Percentiles rank a stretch among this genome's conserved stretches.
phyloP scores from a whole-genome alignment of 1,139 yeast genomes.

The Debaryomyces robertsiae region DNA sequence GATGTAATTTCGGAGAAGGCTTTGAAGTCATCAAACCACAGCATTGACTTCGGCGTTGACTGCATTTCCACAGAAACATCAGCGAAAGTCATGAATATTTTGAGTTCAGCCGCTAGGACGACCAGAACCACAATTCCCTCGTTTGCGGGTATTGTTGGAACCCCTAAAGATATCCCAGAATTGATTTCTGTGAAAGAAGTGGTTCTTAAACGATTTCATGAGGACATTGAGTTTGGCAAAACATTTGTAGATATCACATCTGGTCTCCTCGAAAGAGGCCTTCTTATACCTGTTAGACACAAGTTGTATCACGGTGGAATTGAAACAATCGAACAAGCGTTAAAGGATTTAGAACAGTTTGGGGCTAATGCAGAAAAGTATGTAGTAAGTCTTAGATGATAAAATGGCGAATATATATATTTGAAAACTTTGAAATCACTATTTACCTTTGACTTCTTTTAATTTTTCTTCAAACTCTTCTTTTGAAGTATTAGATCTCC shows the following conservation, averaged over 20 bases:
- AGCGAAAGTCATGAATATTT: conserved; percentile 27
- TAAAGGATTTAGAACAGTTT: conserved; percentile 36
- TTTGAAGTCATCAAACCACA: conserved; percentile 14
- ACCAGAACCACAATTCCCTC: conserved; percentile 13
- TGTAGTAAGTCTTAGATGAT: conserved; percentile 26
- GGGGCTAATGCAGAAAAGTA: conserved; percentile 49
- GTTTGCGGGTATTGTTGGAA: conserved; percentile 44
- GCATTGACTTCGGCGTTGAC: conserved; percentile 41
- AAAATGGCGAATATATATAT: not conserved
- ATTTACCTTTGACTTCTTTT: not conserved
- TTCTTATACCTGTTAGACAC: conserved; percentile 34
- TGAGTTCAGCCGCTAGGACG: conserved; percentile 19
- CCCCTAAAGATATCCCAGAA: conserved; percentile 29
- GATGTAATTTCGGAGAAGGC: conserved; percentile 23
- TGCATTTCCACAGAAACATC: conserved; percentile 49
- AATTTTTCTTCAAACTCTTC: conserved; percentile 35
- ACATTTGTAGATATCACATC: conserved; percentile 36
- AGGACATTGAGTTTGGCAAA: conserved; percentile 40
- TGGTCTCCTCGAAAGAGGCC: conserved; percentile 25
- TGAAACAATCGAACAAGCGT: conserved; percentile 35
- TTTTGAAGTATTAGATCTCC: conserved; percentile 40
- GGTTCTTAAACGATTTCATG: conserved; percentile 46
- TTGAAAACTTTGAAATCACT: not conserved
- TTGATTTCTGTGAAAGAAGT: conserved; percentile 33
- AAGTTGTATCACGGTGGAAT: conserved; percentile 38